Conservation (phyloP, 2,329 filamentous ascomycete species). For the Diplodia seriata region DNA sequence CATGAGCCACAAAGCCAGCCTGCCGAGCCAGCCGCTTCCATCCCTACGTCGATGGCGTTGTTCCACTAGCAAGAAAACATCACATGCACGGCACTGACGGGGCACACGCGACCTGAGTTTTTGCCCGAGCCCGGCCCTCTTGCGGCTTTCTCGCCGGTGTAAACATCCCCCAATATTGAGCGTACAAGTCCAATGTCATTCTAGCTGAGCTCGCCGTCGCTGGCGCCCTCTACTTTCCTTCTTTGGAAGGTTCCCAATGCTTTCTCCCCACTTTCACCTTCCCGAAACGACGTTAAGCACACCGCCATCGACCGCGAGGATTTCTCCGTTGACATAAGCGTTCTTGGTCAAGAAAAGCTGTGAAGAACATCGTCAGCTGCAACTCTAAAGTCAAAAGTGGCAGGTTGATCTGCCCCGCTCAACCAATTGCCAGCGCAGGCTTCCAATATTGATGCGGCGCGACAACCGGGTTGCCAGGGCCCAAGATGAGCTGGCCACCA, state of each 20-base stretch:
- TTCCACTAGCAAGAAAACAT: not conserved
- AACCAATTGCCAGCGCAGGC: constrained; percentile 8
- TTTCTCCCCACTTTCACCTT: constrained; percentile 34
- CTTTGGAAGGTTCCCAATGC: constrained; percentile 15
- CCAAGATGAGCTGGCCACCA: constrained; percentile 14
- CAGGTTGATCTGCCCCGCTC: constrained; percentile 15
- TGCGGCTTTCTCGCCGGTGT: not conserved
- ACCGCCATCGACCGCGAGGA: constrained; percentile 58
- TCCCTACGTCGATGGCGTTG: constrained; percentile 13
- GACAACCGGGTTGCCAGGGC: not conserved
- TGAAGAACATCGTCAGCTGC: constrained; percentile 29
- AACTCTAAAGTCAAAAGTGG: not conserved
- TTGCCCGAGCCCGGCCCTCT: not conserved
- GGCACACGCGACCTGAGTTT: constrained; percentile 1
- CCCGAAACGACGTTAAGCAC: constrained; percentile 58
- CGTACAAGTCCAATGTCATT: not conserved
- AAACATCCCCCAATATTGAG: not conserved
- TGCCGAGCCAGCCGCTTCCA: not conserved
- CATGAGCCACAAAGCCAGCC: not conserved
- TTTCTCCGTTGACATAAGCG: constrained; percentile 59
- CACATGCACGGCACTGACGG: constrained; percentile 11
- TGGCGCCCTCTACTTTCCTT: not conserved
- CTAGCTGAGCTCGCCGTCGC: not conserved
- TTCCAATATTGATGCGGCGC: not conserved
- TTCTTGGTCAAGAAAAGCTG: constrained; percentile 58